phyloP scores from a whole-genome alignment of 1,284 basidiomycete genomes.

The Xanthoconium separans region DNA sequence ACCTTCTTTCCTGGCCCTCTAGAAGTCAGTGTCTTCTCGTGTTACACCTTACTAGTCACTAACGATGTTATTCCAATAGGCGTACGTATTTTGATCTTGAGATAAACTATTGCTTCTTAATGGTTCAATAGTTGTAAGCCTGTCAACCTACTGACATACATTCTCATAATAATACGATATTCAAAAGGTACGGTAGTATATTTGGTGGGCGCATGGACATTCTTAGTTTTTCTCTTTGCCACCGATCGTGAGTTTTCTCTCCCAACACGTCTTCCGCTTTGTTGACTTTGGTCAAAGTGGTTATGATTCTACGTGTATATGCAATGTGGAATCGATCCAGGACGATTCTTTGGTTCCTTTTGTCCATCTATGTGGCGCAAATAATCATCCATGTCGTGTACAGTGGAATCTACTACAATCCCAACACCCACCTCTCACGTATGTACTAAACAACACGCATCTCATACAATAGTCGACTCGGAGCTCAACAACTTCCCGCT shows the following conservation, averaged over 20 bases:
- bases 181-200: not conserved
- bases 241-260: slow-evolving; percentile 7
- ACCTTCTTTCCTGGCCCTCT: not conserved
- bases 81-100: not conserved
- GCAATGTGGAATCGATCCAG: slow-evolving; percentile 19
- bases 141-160: not conserved
- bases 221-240: slow-evolving; percentile 2
- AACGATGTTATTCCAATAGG: not conserved
- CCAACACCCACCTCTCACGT: not conserved
- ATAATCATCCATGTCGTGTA: not conserved
- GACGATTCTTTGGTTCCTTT: not conserved
- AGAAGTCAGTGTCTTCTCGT: not conserved
- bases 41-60: not conserved
- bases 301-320: slow-evolving; percentile 20
- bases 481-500: not conserved
- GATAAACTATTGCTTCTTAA: not conserved
- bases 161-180: not conserved
- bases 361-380: not conserved
- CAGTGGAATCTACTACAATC: not conserved
- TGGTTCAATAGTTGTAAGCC: not conserved
- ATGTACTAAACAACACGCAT: not conserved
- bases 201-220: not conserved
- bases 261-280: too few relatives aligned
- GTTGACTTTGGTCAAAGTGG: not conserved
- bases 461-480: not conserved